phyloP scores from a whole-genome alignment of 495 filamentous ascomycete genomes.

The Penicillium pancosmium region DNA sequence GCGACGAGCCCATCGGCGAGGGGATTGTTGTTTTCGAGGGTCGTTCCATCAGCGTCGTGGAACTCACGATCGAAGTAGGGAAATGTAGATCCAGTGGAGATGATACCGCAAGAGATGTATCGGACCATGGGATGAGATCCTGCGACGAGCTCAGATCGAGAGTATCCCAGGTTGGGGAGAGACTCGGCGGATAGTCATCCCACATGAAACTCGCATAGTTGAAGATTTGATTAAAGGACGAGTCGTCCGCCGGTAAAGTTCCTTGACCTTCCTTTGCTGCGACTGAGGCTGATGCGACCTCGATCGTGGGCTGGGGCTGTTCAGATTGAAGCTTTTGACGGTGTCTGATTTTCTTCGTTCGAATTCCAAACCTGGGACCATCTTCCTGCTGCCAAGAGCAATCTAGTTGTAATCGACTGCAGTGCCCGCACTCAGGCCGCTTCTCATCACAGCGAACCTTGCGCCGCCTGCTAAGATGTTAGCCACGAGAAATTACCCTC shows the following conservation, averaged over 20 bases:
- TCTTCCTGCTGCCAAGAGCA: constrained; percentile 17
- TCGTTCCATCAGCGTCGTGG: constrained; percentile 2
- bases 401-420: constrained; percentile 29
- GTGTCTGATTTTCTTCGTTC: constrained; percentile 14
- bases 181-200: constrained; percentile 26
- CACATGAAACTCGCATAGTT: constrained; percentile 43
- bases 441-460: constrained; percentile 39
- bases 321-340: constrained; percentile 4
- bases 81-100: constrained; percentile 1
- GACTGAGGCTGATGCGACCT: background rate
- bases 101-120: constrained; percentile 7
- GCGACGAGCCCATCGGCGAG: constrained; percentile 4
- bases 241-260: background rate
- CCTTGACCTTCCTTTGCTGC: background rate
- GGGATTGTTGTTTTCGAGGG: constrained; percentile 2
- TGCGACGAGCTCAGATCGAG: constrained; percentile 10
- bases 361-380: background rate
- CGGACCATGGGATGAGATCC: constrained; percentile 9
- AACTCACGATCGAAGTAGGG: background rate
- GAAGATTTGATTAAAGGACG: constrained; percentile 33
- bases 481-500: background rate
- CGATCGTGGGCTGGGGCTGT: background rate
- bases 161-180: constrained; percentile 9
- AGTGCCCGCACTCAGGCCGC: constrained; percentile 40
- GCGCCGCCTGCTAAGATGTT: constrained; percentile 8